Base-by-base conservation (phyloP, 2,329 filamentous ascomycete genomes). In the Chaetomium sp. region DNA sequence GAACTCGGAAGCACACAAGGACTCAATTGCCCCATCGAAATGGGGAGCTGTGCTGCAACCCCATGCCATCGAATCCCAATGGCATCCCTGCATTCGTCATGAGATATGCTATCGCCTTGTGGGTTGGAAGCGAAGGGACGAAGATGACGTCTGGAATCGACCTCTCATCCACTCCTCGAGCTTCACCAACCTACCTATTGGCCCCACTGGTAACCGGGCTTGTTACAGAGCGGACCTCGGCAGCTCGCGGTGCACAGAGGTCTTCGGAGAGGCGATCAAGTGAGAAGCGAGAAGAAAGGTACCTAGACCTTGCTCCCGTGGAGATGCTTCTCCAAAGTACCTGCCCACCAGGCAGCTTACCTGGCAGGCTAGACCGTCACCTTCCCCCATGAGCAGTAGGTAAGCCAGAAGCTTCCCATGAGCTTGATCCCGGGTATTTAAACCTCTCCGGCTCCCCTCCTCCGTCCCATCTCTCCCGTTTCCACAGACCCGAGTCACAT, bases 11-110 rank as follows among this genome's bases (percentile, higher is more conserved):
- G 16, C 25, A 47, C 25, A n/a, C 45, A 7, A 23, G 13, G 45
- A 47, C 10, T 23, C 23, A 19, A 47, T 47, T 47, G 13, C 35
- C 33, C 35, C 35, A 5, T 38, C 35, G 35, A 4, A 38, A 38
- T 19, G 53, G 53, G n/a, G 42, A 50, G 42, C 54, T 57, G 27
- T 55, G 27, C 33, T 54, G 50, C 49, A 61, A 31, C 9, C 33
- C 33, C 27, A 29, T 29, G 27, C 12, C 25, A 5, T 33, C n/a
- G n/a, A n/a, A n/a, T n/a, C 45, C 45, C 57, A 42, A 42, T 19
- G 38, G 56, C 56, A 27, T 13, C 35, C 10, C 31, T 4, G 25
- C 25, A 47, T 21, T 12, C 21, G 25, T 25, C 35, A 57, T 45
- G 49, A 29, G 49, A 7, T 5, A 10, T 6, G 49, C 49, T 42